Conservation (phyloP, 2,329 filamentous ascomycete genomes). For the Phoma sp. region DNA sequence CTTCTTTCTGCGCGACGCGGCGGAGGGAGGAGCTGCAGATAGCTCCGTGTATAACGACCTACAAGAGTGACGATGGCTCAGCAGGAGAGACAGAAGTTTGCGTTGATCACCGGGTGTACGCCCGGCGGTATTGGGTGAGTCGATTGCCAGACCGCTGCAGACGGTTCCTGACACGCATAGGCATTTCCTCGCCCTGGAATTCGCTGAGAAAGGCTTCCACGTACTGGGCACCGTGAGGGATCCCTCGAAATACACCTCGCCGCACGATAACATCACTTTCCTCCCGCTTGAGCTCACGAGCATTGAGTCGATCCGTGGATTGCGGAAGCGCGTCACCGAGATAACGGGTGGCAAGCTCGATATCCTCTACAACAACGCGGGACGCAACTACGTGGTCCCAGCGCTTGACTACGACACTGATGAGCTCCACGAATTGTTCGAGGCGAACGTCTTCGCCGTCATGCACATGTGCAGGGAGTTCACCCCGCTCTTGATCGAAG, state of each 20-base stretch:
- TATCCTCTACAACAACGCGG: slow-evolving; percentile 65
- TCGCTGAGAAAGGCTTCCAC: slow-evolving; percentile 57
- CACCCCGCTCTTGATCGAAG: slow-evolving; percentile 58
- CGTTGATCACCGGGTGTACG: slow-evolving; percentile 52
- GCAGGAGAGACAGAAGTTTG: slow-evolving; percentile 33
- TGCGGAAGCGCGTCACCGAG: slow-evolving; percentile 54
- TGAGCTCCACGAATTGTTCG: slow-evolving; percentile 41
- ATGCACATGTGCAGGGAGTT: slow-evolving; percentile 65
- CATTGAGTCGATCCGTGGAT: slow-evolving; percentile 55
- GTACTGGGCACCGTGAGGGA: slow-evolving; percentile 66
- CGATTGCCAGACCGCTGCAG: background rate
- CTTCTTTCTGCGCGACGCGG: background rate
- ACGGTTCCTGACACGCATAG: background rate
- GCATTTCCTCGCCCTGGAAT: slow-evolving; percentile 63
- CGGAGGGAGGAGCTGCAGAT: background rate
- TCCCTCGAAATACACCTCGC: slow-evolving; percentile 55
- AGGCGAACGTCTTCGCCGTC: slow-evolving; percentile 61
- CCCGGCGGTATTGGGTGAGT: slow-evolving; percentile 61
- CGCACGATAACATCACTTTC: slow-evolving; percentile 59
- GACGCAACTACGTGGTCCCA: slow-evolving; percentile 62
- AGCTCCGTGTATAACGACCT: background rate
- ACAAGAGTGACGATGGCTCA: slow-evolving; percentile 19
- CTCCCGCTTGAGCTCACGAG: slow-evolving; percentile 61
- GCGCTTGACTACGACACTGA: slow-evolving; percentile 59
- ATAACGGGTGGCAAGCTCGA: slow-evolving; percentile 59